Evolutionary conservation across 2,329 filamentous ascomycete genomes (phyloP).

Genomic region (Beauveria bassiana): DNA sequence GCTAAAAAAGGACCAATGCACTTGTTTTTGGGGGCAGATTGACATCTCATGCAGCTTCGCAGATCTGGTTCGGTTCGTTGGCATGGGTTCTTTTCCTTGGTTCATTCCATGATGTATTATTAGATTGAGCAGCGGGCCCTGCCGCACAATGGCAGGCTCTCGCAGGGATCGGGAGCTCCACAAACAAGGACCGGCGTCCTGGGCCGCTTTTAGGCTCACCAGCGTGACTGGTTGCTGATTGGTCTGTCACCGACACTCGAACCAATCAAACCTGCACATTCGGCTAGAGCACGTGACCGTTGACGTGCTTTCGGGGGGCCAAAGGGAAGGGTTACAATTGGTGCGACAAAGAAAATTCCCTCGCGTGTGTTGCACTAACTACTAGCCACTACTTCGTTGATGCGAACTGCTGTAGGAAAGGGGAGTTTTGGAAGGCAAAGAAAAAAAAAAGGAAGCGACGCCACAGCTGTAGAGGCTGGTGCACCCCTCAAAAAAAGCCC

Average conservation of each 20-base stretch:
- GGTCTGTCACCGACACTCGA: neutral
- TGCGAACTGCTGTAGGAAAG: constrained; percentile 9
- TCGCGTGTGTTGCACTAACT: neutral
- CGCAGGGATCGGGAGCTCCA: neutral
- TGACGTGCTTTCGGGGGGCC: neutral
- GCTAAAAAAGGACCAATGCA: neutral
- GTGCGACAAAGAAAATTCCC: neutral
- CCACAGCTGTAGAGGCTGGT: neutral
- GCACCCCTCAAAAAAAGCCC: no score
- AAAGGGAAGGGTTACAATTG: neutral
- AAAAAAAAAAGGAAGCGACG: neutral
- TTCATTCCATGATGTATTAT: neutral
- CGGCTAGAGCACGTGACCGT: constrained; percentile 2
- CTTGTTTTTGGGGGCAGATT: neutral
- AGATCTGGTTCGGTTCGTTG: neutral
- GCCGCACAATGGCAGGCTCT: neutral
- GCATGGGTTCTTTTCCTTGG: neutral
- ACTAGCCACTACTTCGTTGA: neutral
- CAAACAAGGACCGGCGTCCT: neutral
- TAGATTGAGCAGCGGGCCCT: constrained; percentile 6
- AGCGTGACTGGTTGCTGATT: no score
- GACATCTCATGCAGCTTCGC: neutral
- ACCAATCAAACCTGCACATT: neutral
- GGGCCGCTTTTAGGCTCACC: neutral
- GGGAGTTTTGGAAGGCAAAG: neutral